These are phyloP conservation scores for Theobroma cacao DNA, from an alignment of 345 rosid species.

Conservation along the genomic window DNA sequence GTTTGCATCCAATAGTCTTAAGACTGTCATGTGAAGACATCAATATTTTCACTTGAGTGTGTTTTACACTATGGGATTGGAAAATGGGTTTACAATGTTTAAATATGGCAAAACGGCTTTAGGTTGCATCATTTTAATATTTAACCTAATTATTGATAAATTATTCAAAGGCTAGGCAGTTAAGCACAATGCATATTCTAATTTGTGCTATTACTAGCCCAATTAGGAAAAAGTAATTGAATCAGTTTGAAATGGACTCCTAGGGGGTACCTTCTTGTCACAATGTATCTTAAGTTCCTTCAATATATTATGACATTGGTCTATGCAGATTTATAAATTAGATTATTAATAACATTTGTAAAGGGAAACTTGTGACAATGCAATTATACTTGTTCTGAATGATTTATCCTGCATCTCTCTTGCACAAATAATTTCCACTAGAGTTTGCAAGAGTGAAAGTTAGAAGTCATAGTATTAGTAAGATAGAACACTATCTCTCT, in stretches of 20 bases:
- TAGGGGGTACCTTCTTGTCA: background rate
- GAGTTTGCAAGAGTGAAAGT: slow-evolving; percentile 49
- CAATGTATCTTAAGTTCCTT: background rate
- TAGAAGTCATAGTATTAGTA: slow-evolving; percentile 1
- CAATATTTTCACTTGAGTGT: background rate
- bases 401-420: slow-evolving; percentile 86
- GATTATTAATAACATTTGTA: background rate
- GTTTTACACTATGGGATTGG: background rate
- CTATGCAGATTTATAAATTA: background rate
- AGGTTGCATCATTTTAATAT: background rate
- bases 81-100: background rate
- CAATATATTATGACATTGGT: background rate
- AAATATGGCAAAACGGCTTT: background rate
- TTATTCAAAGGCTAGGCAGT: background rate
- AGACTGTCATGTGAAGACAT: background rate
- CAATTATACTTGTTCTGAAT: slow-evolving; percentile 80
- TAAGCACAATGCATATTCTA: background rate
- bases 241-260: background rate
- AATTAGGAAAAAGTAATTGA: background rate
- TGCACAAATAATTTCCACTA: slow-evolving; percentile 66
- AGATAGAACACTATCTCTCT: background rate
- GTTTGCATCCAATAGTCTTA: background rate
- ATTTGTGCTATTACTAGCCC: background rate
- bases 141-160: background rate
- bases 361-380: slow-evolving; percentile 67